These are phyloP conservation scores for Saussurea involucrata DNA, from an alignment of 129 eudicot species.

Conservation along the genomic window DNA sequence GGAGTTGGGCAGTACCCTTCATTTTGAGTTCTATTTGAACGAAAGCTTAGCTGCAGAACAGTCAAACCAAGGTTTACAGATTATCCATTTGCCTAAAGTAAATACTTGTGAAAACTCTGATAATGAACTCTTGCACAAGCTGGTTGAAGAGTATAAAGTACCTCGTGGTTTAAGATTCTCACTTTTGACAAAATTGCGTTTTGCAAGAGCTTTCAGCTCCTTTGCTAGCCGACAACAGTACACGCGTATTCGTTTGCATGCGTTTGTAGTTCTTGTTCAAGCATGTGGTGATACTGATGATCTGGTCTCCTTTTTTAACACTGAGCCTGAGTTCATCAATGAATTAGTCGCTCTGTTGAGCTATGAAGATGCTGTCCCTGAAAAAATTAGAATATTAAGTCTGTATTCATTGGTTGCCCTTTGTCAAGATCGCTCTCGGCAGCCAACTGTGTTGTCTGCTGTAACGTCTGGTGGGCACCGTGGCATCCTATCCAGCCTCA, in stretches of 20 bases:
- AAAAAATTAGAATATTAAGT: constrained; percentile 70
- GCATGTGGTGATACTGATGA: constrained; percentile 77
- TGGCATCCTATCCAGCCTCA: constrained; percentile 90
- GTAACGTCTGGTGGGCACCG: constrained; percentile 99
- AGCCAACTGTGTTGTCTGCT: constrained; percentile 84
- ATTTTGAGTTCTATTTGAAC: constrained; percentile 84
- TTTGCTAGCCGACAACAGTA: constrained; percentile 71
- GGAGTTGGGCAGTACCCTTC: constrained; percentile 82
- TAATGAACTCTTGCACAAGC: constrained; percentile 71
- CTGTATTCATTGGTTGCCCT: constrained; percentile 86
- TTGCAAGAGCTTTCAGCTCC: constrained; percentile 87
- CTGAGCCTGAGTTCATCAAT: constrained; percentile 97
- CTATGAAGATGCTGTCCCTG: constrained; percentile 91
- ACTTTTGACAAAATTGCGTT: constrained; percentile 87
- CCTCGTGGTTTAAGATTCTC: constrained; percentile 76
- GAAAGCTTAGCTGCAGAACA: constrained; percentile 38
- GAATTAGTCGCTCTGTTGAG: constrained; percentile 84
- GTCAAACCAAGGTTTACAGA: constrained; percentile 57
- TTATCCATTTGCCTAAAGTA: constrained; percentile 77
- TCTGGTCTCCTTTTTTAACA: constrained; percentile 71
- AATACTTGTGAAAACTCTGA: constrained; percentile 48
- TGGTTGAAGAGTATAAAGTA: constrained; percentile 69
- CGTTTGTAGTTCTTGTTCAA: constrained; percentile 90
- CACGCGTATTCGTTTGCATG: constrained; percentile 90
- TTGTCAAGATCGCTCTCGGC: constrained; percentile 92